A percentile compares a stretch with the other conserved stretches of the same genome.
Conservation (phyloP, 2,329 filamentous ascomycete genomes). For the Penicillium sp. region DNA sequence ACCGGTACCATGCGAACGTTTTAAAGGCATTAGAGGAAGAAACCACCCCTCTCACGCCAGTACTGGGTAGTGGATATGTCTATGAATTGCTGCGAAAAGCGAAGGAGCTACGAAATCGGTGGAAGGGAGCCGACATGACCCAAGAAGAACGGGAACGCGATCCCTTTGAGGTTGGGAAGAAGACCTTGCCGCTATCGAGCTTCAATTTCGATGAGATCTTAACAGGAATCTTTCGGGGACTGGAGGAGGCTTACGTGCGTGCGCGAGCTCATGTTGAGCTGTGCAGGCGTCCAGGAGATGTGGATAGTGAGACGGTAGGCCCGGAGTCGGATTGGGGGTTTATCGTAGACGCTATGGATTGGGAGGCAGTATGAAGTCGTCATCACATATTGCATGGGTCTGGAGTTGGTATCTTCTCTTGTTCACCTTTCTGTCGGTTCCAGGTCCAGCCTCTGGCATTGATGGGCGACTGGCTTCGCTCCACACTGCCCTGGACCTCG, state of each 20-base stretch:
- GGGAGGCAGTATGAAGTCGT: conserved; percentile 44
- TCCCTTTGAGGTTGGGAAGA: conserved; percentile 23
- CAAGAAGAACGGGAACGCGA: conserved; percentile 25
- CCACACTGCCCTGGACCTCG: background rate
- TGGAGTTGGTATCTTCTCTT: conserved; percentile 3
- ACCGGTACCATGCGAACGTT: conserved; percentile 70
- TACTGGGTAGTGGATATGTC: conserved; percentile 58
- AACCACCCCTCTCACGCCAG: conserved; percentile 56
- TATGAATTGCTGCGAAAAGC: conserved; percentile 62
- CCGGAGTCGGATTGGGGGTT: conserved; percentile 56
- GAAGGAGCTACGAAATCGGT: conserved; percentile 70
- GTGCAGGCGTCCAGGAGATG: conserved; percentile 22
- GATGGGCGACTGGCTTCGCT: background rate
- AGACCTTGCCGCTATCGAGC: conserved; percentile 51
- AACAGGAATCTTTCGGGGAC: conserved; percentile 55
- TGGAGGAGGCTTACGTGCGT: conserved; percentile 59
- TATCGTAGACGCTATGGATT: conserved; percentile 62
- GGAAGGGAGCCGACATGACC: conserved; percentile 65
- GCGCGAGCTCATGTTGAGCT: conserved; percentile 49
- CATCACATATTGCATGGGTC: conserved; percentile 1
- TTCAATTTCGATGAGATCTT: conserved; percentile 65
- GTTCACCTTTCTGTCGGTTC: background rate
- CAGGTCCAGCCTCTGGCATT: background rate
- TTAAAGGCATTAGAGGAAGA: conserved; percentile 61
- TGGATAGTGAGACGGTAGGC: conserved; percentile 5